Base-by-base conservation (phyloP, 352 stramenopile genomes). In the Labyrinthula sp. region DNA sequence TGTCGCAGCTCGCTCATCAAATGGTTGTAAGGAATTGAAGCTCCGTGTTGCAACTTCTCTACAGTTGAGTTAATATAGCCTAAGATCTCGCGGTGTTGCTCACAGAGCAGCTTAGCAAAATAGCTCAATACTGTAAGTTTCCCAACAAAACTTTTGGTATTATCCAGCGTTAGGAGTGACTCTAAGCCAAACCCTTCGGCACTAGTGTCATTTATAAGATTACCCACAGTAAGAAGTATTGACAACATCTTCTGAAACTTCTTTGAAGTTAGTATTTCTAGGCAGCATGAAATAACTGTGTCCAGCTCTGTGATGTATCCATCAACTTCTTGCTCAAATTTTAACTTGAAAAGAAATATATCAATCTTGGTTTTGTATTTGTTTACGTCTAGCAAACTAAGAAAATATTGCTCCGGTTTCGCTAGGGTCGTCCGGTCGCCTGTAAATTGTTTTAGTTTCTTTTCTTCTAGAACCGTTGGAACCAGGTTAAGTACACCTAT, bases 61-160 rank as follows among this genome's bases (percentile, higher is more conserved):
- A n/a, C n/a, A n/a, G n/a, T n/a, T n/a, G 43, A 52, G n/a, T 52
- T 52, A 15, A 52, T 28, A 29, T 94, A 92, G n/a, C 82, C 69
- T 0, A 94, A 58, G 7, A 93, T 64, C 26, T 72, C 64, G 5
- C 69, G 65, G 21, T 95, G 79, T 54, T 95, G 95, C 26, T 79
- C 80, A 57, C 91, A 86, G 3, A 94, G 71, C 2, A 97, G 50
- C 34, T 82, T 86, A 3, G 93, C 79, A 7, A 97, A 62, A 59
- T 95, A 95, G 47, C 95, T 82, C n/a, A 97, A 64, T 22, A 95
- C 82, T 9, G 80, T 94, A 9, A 86, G 95, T 59, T 94, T 93
- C 57, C 93, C 82, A 57, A 79, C 65, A 3, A 48, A 52, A 17
- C 43, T 52, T 5, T 22, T 15, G 23, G 47, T 35, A 9, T 9